Percentiles rank a stretch among this genome's conserved stretches.
phyloP scores from a whole-genome alignment of 1,284 basidiomycete species.

The Trichosporon faecale region DNA sequence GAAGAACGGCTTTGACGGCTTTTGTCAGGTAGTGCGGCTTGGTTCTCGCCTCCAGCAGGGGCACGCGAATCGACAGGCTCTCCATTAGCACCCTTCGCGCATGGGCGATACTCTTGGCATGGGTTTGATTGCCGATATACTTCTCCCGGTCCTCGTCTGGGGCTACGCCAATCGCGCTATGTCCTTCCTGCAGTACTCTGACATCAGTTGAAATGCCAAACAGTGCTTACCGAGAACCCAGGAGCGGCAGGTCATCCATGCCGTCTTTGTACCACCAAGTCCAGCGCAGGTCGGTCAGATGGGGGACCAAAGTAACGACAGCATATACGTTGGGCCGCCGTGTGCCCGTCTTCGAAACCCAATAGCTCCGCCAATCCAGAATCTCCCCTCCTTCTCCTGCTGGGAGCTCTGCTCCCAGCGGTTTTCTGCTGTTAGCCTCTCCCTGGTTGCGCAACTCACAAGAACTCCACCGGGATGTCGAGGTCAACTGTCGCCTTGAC shows the following conservation, averaged over 20 bases:
- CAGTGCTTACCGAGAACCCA: neutral
- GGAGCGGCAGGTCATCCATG: neutral
- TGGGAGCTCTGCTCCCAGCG: neutral
- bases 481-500: neutral
- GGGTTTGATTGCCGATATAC: neutral
- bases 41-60: neutral
- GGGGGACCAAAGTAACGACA: neutral
- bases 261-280: neutral
- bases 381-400: no score
- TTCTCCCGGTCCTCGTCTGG: neutral
- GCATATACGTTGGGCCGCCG: neutral
- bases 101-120: neutral
- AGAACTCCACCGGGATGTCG: neutral
- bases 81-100: neutral
- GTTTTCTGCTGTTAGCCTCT: neutral
- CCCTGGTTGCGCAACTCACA: neutral
- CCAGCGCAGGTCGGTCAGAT: neutral
- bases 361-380: no score
- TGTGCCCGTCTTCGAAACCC: neutral
- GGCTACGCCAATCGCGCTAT: neutral
- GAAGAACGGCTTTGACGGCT: neutral
- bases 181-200: neutral
- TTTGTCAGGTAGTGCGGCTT: neutral
- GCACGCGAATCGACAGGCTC: neutral
- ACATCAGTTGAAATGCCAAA: neutral